Evolutionary conservation across 768 basidiomycete genomes (phyloP), one percentile per base, ranked within the genome.

Genomic region (Boletus rex-veris): DNA sequence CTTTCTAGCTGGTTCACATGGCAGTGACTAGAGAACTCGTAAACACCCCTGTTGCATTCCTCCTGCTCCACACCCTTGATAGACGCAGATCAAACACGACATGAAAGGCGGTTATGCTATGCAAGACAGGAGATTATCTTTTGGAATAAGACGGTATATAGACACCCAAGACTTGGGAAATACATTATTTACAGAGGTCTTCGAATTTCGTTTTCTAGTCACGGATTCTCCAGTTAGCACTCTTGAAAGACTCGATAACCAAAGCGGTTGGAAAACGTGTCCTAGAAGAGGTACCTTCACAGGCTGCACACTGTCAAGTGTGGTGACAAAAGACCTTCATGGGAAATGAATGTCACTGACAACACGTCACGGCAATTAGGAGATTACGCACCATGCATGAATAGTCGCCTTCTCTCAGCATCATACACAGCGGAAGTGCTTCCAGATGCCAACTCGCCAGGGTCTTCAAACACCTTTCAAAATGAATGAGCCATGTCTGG

Each of bases 391-490:
- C 86, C 85, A 60, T 81, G 79, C 55, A 88, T 62, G 66, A 80
- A 89, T 18, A 89, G 61, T 35, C 61, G 73, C 18, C 71, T 67
- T 45, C 81, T 73, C 58, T 76, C 59, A 3, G 77, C 66, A 60
- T 86, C 84, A 59, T 84, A 78, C 15, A 74, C 82, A 3, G 71
- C 84, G 2, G 78, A 72, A 2, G 88, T 90, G 35, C 75, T 71
- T 7, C 78, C 82, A 15, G 80, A 80, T 11, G 80, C 78, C 24
- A 85, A 46, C 4, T 64, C 70, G 9, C 88, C 87, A 53, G 83
- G 74, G 65, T 90, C 85, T 65, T 88, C 83, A 53, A 90, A 88
- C 10, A 80, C 74, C 84, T 88, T 57, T 14, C 5, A 41, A 33
- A 54, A 62, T 40, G 43, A 47, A 38, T 60, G 56, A 54, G 38